phyloP scores from a whole-genome alignment of 1,284 basidiomycete genomes.

The Rhodotorula sp. region DNA sequence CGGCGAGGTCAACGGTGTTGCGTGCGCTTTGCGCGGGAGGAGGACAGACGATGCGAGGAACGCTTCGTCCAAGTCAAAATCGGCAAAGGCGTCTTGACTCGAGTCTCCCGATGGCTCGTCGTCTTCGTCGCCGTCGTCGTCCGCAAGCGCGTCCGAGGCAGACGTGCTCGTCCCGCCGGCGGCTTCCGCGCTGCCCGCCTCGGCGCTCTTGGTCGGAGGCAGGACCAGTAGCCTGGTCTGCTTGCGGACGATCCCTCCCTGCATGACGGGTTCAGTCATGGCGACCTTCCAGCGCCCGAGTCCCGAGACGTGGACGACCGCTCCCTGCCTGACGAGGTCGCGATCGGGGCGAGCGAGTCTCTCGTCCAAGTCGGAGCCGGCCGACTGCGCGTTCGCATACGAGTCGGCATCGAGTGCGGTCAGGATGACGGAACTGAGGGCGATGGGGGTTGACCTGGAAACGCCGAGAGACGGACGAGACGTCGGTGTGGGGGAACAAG shows the following conservation, averaged over 20 bases:
- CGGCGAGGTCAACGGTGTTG: conserved; percentile 34
- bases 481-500: conserved; percentile 4
- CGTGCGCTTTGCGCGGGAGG: conserved; percentile 17
- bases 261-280: conserved; percentile 63
- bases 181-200: no score
- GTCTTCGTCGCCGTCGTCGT: conserved; percentile 19
- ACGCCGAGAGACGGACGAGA: conserved; percentile 32
- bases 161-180: neutral
- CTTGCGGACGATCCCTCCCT: conserved; percentile 61
- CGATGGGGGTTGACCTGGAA: conserved; percentile 44
- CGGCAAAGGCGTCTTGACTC: conserved; percentile 41
- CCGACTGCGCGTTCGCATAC: conserved; percentile 20
- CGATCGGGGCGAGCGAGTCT: conserved; percentile 18
- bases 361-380: conserved; percentile 10
- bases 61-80: conserved; percentile 65
- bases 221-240: conserved; percentile 63
- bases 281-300: conserved; percentile 46
- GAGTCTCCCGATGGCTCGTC: neutral
- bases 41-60: conserved; percentile 63
- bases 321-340: conserved; percentile 40
- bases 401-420: conserved; percentile 43
- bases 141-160: conserved; percentile 19
- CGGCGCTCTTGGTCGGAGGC: conserved; percentile 47
- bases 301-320: conserved; percentile 11
- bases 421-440: conserved; percentile 47